phyloP scores from a whole-genome alignment of 768 basidiomycete genomes.

The Kwoniella sp. region DNA sequence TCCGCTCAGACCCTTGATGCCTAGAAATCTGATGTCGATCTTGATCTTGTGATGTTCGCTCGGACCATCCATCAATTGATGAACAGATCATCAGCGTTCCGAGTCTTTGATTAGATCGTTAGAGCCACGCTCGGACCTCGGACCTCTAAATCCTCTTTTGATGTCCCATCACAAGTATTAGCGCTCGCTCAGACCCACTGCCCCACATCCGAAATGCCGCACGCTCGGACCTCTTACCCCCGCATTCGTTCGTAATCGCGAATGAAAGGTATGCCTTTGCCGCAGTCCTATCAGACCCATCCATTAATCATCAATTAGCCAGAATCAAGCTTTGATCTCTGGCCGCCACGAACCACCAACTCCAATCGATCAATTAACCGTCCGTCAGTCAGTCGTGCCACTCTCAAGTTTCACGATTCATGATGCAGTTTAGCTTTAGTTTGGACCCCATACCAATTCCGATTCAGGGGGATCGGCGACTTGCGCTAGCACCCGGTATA shows the following conservation, averaged over 20 bases:
- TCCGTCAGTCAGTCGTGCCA: too few species aligned
- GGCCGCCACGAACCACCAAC: not conserved
- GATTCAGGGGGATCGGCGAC: constrained; percentile 1
- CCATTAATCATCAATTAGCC: not conserved
- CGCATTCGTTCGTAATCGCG: not conserved
- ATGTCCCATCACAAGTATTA: too few species aligned
- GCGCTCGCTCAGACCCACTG: not conserved
- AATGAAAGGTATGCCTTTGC: not conserved
- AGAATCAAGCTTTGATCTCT: not conserved
- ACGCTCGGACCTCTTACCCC: not conserved
- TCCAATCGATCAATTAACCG: too few species aligned
- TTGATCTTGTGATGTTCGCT: not conserved
- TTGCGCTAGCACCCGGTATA: too few species aligned
- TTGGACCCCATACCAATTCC: not conserved
- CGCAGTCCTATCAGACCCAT: too few species aligned
- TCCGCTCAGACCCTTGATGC: not conserved
- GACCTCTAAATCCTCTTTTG: too few species aligned
- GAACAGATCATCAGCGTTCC: too few species aligned
- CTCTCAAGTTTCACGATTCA: too few species aligned
- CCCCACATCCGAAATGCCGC: not conserved
- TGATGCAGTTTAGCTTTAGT: too few species aligned
- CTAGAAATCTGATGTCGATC: not conserved
- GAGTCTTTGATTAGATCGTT: not conserved
- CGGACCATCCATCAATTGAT: not conserved
- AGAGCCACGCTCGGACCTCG: too few species aligned